phyloP scores from a whole-genome alignment of 2,329 filamentous ascomycete species.

The Xylaria sp. region DNA sequence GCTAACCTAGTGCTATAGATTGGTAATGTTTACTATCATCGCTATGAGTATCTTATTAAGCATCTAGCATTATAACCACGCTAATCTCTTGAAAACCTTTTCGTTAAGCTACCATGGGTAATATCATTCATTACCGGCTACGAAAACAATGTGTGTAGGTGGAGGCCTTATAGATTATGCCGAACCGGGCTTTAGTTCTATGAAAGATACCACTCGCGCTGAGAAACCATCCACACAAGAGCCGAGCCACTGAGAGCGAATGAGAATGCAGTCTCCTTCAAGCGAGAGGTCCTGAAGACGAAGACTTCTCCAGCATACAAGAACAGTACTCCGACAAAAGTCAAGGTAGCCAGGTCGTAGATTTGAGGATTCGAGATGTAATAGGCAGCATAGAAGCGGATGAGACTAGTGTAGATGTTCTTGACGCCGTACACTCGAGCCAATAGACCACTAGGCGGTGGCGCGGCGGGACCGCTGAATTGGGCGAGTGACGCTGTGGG shows the following conservation, averaged over 20 bases:
- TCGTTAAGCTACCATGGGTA: too few species aligned
- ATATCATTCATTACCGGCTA: neutral
- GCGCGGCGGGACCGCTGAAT: neutral
- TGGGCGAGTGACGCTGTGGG: neutral
- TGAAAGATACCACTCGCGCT: neutral
- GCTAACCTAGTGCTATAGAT: too few species aligned
- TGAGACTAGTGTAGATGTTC: constrained; percentile 4
- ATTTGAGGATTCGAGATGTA: neutral
- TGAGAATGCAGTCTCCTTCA: neutral
- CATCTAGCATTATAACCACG: too few species aligned
- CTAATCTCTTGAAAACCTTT: too few species aligned
- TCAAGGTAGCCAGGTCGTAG: neutral
- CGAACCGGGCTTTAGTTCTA: neutral
- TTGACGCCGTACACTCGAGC: neutral
- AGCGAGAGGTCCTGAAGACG: neutral
- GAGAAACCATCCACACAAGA: neutral
- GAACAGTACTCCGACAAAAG: neutral
- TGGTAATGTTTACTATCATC: too few species aligned
- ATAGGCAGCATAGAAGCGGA: neutral
- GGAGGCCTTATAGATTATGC: neutral
- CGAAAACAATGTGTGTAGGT: neutral
- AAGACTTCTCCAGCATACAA: neutral
- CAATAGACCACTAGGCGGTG: neutral
- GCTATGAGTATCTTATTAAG: too few species aligned
- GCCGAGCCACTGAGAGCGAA: neutral